Base-by-base conservation (phyloP, 331 rosid species). In the Rhamnella rubrinervis region DNA sequence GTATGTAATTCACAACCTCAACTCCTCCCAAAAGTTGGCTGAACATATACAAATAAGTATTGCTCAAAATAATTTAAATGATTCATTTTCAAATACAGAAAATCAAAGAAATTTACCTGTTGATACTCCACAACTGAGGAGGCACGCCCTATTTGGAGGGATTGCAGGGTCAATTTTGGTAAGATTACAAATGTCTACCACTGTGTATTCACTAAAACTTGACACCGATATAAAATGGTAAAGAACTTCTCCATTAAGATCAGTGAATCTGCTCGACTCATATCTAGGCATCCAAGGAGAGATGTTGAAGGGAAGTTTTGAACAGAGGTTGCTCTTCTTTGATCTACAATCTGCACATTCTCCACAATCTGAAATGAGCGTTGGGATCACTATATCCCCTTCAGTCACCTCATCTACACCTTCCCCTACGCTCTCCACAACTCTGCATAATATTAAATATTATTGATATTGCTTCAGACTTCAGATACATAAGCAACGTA, bases 391-490 rank as follows among this genome's bases (percentile, higher is more conserved):
- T 5, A 66, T 41, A 62, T 92, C 93, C 71, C 97, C 97, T 84
- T 78, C 83, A 59, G n/a, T 55, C 4, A 89, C 67, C 74, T 89
- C 96, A 37, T 69, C 65, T 40, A 92, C 96, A 67, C 49, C 82
- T 59, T 78, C 85, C 55, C 93, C 97, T 56, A 89, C 86, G 74
- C 96, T 85, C 71, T 92, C 96, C 79, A 92, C 90, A 76, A 89
- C 78, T 71, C 97, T 90, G 60, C 11, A 65, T 4, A 61, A 38
- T 50, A 41, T 67, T 20, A 59, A 41, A 25, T 18, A 37, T 19
- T 26, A 61, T 23, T 37, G 18, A 65, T 46, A 28, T 31, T 31
- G 35, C 6, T 31, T 47, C 61, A 79, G 28, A 26, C 59, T 26
- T 44, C n/a, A 18, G 15, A 44, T 9, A 11, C 49, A 44, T 44